Evolutionary conservation across 352 stramenopile genomes (phyloP).

Genomic region (Globisporangium paroecandrum): DNA sequence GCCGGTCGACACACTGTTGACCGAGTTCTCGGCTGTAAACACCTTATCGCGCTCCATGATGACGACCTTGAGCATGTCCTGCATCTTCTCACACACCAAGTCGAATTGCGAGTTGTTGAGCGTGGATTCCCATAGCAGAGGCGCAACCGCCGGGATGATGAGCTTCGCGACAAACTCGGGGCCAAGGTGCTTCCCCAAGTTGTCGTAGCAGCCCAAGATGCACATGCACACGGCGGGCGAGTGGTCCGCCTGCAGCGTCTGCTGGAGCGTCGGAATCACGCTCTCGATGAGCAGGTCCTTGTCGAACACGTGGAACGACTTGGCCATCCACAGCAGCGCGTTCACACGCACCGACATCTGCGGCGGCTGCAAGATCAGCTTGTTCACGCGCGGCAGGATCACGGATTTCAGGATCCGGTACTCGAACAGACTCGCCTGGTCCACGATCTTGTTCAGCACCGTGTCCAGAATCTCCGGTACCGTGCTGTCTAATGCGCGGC

Average conservation of each 20-base stretch:
- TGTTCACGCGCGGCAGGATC: conserved; percentile 83
- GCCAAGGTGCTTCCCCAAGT: conserved; percentile 82
- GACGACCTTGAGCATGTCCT: conserved; percentile 87
- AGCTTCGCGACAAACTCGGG: conserved; percentile 81
- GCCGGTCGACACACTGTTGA: conserved; percentile 54
- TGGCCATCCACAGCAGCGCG: conserved; percentile 79
- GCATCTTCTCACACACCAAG: conserved; percentile 82
- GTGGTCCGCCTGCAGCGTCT: conserved; percentile 78
- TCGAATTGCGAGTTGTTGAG: conserved; percentile 85
- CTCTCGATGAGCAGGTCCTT: conserved; percentile 85
- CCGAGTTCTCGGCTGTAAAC: conserved; percentile 66
- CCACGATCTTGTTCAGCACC: conserved; percentile 86
- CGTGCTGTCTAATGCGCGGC: conserved; percentile 75
- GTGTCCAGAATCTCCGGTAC: conserved; percentile 85
- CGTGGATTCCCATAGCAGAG: conserved; percentile 73
- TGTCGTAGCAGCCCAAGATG: conserved; percentile 86
- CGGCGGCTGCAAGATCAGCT: conserved; percentile 79
- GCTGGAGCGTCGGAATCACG: conserved; percentile 68
- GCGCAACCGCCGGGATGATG: conserved; percentile 76
- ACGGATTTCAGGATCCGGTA: conserved; percentile 88
- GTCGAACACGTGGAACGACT: conserved; percentile 88
- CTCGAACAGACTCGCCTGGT: conserved; percentile 84
- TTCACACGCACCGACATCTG: conserved; percentile 85
- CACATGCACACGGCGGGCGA: conserved; percentile 85
- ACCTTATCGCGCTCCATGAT: conserved; percentile 80